Evolutionary conservation across 768 basidiomycete species (phyloP), one percentile per base, ranked within the genome.

Genomic region (Tricholoma saponaceum): DNA sequence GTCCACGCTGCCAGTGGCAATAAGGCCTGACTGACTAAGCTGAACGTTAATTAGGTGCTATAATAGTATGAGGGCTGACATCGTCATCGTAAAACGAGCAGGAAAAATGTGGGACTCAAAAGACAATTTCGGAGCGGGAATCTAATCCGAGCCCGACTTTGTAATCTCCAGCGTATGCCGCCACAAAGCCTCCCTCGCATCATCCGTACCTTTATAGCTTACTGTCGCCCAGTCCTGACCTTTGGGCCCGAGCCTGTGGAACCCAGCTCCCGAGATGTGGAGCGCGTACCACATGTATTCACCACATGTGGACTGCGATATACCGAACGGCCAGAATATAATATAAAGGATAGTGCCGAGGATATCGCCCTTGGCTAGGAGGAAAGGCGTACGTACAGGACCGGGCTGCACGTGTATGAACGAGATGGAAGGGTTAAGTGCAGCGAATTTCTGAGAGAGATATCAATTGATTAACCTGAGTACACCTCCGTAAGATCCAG

Each of bases 351-450:
- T 18, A 2, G 18, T 16, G 13, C 32, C 51, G 9, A 41, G 39
- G 39, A 18, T n/a, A 3, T 46, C n/a, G n/a, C n/a, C n/a, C n/a
- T n/a, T 37, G 69, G 25, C 20, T 65, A 47, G 28, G 16, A 72
- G 47, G 14, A 66, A 25, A 4, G 58, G 25, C 1, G 75, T 76
- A 49, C 70, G 62, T 22, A 79, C 76, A 46, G 65, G 53, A 1
- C 80, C 81, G 0, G 80, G 80, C 55, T 64, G 67, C 25, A 69
- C 70, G 59, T 81, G 80, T 0, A 73, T 72, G 65, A 82, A 81
- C 4, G 73, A 68, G 32, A 81, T 67, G 32, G 64, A 69, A 5
- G 76, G 77, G 33, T 80, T 66, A 1, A 71, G 70, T 7, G 69
- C 61, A 1, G 78, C 70, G 56, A 77, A 78, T 60, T 70, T 64